Evolutionary conservation across 345 rosid genomes (phyloP), one percentile per base, ranked within the genome.

Genomic region (Linum tenue): DNA sequence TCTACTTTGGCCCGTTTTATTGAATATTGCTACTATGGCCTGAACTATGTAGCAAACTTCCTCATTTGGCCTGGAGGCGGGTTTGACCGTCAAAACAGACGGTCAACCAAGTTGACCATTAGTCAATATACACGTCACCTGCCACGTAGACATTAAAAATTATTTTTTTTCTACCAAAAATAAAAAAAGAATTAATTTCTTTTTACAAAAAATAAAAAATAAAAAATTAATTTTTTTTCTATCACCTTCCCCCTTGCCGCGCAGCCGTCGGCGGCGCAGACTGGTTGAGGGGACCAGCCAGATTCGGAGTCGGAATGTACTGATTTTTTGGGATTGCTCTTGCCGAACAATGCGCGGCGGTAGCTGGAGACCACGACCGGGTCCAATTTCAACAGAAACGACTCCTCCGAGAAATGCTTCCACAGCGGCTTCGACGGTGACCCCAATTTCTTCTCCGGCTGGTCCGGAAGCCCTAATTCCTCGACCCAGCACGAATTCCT

Each of bases 331-430:
- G 61, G 59, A 5, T 72, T 72, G n/a, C 61, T 81, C 62, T 40
- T 84, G 88, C 67, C 85, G 82, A 90, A 89, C 64, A 84, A 70
- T 37, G 96, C 95, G 66, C 81, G 78, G 71, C 81, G 77, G 62
- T 84, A 88, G 67, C 86, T 84, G 6, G 90, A 76, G 62, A 78
- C 89, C 60, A 83, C 87, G 64, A 66, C 72, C 0, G 87, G 85
- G 71, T 89, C 96, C 78, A 89, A 76, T 42, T 81, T 82, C 11
- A 90, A 83, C 0, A 84, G 65, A 61, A 89, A 68, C 3, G 85
- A 82, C 65, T 89, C 92, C 73, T 86, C 90, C n/a, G 96, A 86
- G 38, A 84, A 75, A 68, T 83, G 87, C 67, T 84, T 80, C 90
- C 92, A 84, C 41, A 86, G 57, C 43, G 92, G 92, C 51, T 83